Base-by-base conservation (phyloP, 768 basidiomycete genomes). In the Termitomyces sp. region DNA sequence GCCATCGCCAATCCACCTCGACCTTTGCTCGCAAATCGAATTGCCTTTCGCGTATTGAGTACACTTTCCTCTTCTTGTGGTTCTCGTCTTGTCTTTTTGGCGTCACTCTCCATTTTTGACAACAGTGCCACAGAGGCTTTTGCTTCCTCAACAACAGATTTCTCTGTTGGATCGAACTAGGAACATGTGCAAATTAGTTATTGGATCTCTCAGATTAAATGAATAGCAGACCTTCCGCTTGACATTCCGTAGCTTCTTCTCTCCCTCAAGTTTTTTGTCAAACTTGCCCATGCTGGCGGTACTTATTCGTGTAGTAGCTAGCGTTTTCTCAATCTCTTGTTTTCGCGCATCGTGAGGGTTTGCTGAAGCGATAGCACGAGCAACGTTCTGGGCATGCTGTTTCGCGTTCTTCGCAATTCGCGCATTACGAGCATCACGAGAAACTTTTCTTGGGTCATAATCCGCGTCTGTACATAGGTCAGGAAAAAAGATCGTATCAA, bases 271-370 rank as follows among this genome's bases (percentile, higher is more conserved):
- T 67, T 80, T 85, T 62, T 84, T 87, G 70, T 98, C 96, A 65
- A 97, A 99, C 64, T 83, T 87, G 62, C 97, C 97, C 87, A 99
- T 87, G 65, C 92, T 95, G 0, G 94, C 97, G 0, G 97, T 99
- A 60, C 94, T 94, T 29, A 78, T 75, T 58, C 90, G 84, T 1
- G 89, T 86, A 12, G 86, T 80, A 8, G 90, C 84, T 26, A 97
- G 75, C 1, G 88, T 87, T 57, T 80, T 79, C 22, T 94, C 89
- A 18, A 98, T 81, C 15, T 92, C 86, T 15, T 68, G 64, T 72
- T 93, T 92, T 24, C 90, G 84, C 48, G 78, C 70, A 22, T 77
- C 70, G 54, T 76, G 75, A 24, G 69, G 68, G 18, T 65, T 67
- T 18, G 59, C 50, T 20, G 74, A 70, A 5, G 73, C 64, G 41